Percentiles rank a stretch among this genome's conserved stretches.
Conservation (phyloP, 352 stramenopile species). For the Phytophthora europaea region DNA sequence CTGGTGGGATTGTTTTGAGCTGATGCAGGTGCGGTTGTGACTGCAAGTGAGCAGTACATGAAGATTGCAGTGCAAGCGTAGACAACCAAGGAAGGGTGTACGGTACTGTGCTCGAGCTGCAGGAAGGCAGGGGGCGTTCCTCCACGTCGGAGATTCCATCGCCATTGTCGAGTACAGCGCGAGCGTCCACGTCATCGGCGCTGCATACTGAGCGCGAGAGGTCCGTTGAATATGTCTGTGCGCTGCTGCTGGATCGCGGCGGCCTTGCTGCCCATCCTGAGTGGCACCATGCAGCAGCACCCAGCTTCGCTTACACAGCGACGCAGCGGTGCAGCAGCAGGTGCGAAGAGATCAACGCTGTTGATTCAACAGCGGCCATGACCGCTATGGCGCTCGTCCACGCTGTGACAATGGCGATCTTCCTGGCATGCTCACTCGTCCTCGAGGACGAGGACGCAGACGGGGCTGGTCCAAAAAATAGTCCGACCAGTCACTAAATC, state of each 20-base stretch:
- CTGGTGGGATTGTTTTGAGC: neutral
- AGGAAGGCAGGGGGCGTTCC: too few relatives aligned
- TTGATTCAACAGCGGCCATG: neutral
- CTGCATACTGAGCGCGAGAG: neutral
- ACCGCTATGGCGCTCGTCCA: neutral
- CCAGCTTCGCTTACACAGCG: conserved; percentile 6
- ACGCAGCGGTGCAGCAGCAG: neutral
- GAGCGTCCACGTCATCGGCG: conserved; percentile 5
- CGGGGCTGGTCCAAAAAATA: neutral
- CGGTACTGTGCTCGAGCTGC: neutral
- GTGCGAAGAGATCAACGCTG: neutral
- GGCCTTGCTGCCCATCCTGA: conserved; percentile 10
- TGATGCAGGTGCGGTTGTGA: neutral
- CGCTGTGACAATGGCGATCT: conserved; percentile 5
- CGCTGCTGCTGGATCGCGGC: neutral
- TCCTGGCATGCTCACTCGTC: conserved; percentile 1
- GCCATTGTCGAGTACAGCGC: neutral
- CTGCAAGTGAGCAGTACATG: too few relatives aligned
- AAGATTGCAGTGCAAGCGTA: too few relatives aligned
- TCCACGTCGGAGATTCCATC: neutral
- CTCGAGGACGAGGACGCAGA: neutral
- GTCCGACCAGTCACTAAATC: neutral
- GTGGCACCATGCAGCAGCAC: neutral
- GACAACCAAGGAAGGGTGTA: too few relatives aligned
- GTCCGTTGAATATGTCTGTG: conserved; percentile 10